Evolutionary conservation across 169 alveolate genomes (phyloP), one percentile per base, ranked within the genome.

Genomic region (Eimeria tenella): DNA sequence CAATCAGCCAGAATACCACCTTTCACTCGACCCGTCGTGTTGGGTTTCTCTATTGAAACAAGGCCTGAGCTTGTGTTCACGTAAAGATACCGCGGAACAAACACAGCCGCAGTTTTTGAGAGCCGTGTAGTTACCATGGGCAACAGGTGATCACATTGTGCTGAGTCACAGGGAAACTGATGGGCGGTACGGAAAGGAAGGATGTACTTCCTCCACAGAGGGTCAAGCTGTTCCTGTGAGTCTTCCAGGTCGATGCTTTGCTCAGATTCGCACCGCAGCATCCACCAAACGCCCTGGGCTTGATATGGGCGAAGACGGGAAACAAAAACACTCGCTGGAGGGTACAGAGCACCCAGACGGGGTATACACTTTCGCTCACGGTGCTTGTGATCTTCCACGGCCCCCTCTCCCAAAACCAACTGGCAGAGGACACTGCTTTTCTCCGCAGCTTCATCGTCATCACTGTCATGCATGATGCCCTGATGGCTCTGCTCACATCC

Each of bases 1-100:
- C 98, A 99, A 95, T 98, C 99, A 8, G 99, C 99, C 13, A 99
- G 97, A 68, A 99, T 92, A 65, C 98, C 98, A 63, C 96, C 96
- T 21, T 62, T 77, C 90, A 77, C 77, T 17, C 83, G 63, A 19
- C 65, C 77, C 42, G 95, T 60, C 21, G 81, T 55, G n/a, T 52
- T 42, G 53, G 96, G 96, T 19, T 68, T 86, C 60, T 55, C 17
- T 31, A 94, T 25, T 5, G 93, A 74, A 19, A 94, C 86, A 17
- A 74, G 92, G 62, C 96, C 93, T 63, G 70, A 79, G 68, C 68
- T 87, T 17, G 58, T 55, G 65, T 94, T 94, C 42, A 81, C 31
- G 23, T 68, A 94, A 42, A 94, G 63, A 19, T 31, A 75, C 56
- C 62, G 31, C 3, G 73, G 70, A n/a, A 58, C 84, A 23, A 74